A percentile compares a stretch with the other conserved stretches of the same genome.
Evolutionary conservation across 2,329 filamentous ascomycete genomes (phyloP).

Genomic region (Colletotrichum horii): DNA sequence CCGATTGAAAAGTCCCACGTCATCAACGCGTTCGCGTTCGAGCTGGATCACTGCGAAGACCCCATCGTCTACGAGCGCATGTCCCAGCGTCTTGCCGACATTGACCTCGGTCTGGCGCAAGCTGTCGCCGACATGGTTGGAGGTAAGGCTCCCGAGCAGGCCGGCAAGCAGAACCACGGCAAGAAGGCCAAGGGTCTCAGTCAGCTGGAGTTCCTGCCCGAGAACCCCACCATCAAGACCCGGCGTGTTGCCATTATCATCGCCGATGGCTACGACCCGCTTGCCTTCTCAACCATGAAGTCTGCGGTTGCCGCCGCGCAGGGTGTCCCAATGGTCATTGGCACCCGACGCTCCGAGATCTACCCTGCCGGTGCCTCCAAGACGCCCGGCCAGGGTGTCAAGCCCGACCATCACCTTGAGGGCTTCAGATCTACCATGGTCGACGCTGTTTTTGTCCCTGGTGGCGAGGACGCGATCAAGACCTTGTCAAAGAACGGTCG

Average conservation of each 20-base stretch:
- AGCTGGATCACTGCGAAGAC: conserved; percentile 84
- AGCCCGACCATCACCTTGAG: conserved; percentile 80
- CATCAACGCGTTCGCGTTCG: conserved; percentile 66
- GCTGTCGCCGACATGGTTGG: conserved; percentile 74
- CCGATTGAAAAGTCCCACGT: conserved; percentile 70
- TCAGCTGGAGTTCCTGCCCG: conserved; percentile 70
- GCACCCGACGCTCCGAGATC: conserved; percentile 68
- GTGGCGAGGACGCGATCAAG: conserved; percentile 67
- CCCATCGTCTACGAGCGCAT: conserved; percentile 76
- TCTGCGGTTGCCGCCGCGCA: conserved; percentile 64
- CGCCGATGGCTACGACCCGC: conserved; percentile 75
- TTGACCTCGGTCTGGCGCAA: conserved; percentile 73
- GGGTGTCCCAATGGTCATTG: conserved; percentile 77
- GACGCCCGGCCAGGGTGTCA: conserved; percentile 55
- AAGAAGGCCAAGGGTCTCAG: conserved; percentile 71
- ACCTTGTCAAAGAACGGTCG: conserved; percentile 73
- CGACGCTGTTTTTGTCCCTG: conserved; percentile 79
- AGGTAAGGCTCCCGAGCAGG: conserved; percentile 60
- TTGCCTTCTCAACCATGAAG: conserved; percentile 70
- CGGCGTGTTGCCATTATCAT: conserved; percentile 78
- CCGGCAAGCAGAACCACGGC: conserved; percentile 65
- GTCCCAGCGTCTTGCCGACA: conserved; percentile 71
- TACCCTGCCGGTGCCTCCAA: conserved; percentile 64
- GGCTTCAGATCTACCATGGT: conserved; percentile 83
- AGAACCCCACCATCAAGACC: conserved; percentile 69